phyloP scores from a whole-genome alignment of 257 asterid species.

The Nicotiana knightiana region DNA sequence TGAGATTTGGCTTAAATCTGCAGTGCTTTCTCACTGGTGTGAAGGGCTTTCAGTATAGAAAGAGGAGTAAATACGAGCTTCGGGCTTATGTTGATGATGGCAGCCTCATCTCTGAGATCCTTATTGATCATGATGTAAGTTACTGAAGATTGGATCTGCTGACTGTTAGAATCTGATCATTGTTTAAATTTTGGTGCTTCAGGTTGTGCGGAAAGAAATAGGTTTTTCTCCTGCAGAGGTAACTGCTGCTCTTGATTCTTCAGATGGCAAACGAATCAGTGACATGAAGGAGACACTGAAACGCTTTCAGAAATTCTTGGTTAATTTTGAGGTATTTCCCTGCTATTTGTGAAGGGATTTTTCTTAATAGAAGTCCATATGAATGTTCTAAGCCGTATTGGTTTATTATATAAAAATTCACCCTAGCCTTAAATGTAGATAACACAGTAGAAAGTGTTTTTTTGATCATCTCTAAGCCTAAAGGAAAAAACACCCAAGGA shows the following conservation, averaged over 20 bases:
- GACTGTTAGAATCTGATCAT: slow-evolving; percentile 19
- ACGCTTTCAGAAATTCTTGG: slow-evolving; percentile 59
- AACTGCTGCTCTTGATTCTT: slow-evolving; percentile 46
- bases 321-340: slow-evolving; percentile 68
- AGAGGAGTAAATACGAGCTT: slow-evolving; percentile 59
- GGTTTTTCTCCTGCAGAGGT: slow-evolving; percentile 79
- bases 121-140: slow-evolving; percentile 68
- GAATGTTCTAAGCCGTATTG: background rate
- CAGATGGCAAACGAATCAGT: slow-evolving; percentile 33
- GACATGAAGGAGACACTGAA: slow-evolving; percentile 49
- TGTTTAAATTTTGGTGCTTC: slow-evolving; percentile 13
- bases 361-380: slow-evolving; percentile 1
- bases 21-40: slow-evolving; percentile 84
- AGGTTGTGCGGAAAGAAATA: slow-evolving; percentile 60
- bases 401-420: background rate
- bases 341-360: background rate
- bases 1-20: slow-evolving; percentile 22
- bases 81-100: slow-evolving; percentile 83
- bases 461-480: background rate
- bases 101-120: slow-evolving; percentile 84
- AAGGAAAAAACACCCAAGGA: background rate
- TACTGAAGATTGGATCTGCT: background rate
- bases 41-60: slow-evolving; percentile 61
- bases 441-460: background rate
- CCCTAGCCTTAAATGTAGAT: background rate